Evolutionary conservation across 169 alveolate species (phyloP), one percentile per base, ranked within the genome.

Genomic region (Plasmodium coatneyi): DNA sequence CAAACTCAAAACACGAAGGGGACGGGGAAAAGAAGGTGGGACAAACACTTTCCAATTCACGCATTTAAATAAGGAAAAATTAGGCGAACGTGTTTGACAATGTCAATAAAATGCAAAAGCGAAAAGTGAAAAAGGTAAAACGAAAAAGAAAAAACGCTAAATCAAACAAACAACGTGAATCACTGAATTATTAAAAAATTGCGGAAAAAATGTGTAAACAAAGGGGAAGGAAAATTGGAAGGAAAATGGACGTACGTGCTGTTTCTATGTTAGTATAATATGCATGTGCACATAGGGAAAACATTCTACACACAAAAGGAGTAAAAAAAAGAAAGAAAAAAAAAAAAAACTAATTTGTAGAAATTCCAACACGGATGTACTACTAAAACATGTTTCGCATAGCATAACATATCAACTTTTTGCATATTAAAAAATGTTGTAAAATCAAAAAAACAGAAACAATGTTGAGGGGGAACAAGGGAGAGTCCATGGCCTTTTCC

Each of bases 321-420:
- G 41, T 14, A 54, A 46, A 54, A 39, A 34, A 74, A 43, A n/a
- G 14, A 56, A 41, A 32, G 41, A 66, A 83, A 41, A 49, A 25
- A 83, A 25, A 71, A 30, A 71, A 83, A 71, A 43, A 28, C 83
- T 46, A 56, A 32, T 46, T 80, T 19, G 34, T 39, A 80, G 46
- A 80, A 80, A 22, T 25, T 16, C 56, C 25, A 41, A 41, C 71
- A 25, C 49, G 22, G 30, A 80, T 41, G 72, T 49, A 46, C 34
- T 19, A 66, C 36, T 66, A 66, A 25, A 19, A 66, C 76, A 66
- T 66, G 56, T 46, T 46, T 66, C 34, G 3, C 16, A 19, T 10
- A 66, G 76, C 3, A 66, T 4, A 66, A 19, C 34, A 66, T 56
- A 56, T 22, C 12, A 56, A 16, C 36, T 7, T 66, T 66, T 66